Base-by-base conservation (phyloP, 306 rosid species). In the Lagenaria siceraria region DNA sequence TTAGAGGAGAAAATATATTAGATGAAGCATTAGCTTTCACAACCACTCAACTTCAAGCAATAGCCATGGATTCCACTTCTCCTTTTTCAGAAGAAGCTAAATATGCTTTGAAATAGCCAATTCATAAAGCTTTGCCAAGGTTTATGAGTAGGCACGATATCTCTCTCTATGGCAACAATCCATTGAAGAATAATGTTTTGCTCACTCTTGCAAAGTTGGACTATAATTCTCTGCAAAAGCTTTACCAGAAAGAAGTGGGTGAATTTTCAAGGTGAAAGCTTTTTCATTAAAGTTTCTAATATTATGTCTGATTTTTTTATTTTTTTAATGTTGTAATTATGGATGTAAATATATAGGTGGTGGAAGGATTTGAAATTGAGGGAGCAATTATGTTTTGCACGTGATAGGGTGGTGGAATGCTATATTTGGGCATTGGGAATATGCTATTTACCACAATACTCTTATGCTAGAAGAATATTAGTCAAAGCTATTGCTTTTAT, bases 371-470 rank as follows among this genome's bases (percentile, higher is more conserved):
- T 14, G 15, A 51, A 73, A 6, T 46, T 73, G 58, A 17, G 3
- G 14, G 24, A 27, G 27, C 18, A 27, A 15, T 54, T 73, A 24
- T 5, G 25, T 42, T 73, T 73, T 73, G 27, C 77, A 49, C 18
- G 77, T 49, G 61, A 27, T 73, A 49, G 76, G 7, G 40, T 51
- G 10, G 43, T 73, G 43, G 77, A 73, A 14, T 1, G 43, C 42
- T 73, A 49, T 49, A 1, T 86, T 49, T 87, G 87, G 91, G 11
- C 53, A 38, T 1, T 84, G 19, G 84, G 85, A n/a, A 64, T 82
- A 4, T 69, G 38, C 24, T 81, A 73, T 75, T 84, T 75, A 60
- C 82, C 87, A 9, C 38, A 78, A 13, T 78, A 84, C 46, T 80
- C 78, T 5, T 13, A 48, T 14, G 0, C 18, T 13, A 48, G 53